Evolutionary conservation across 140 eudicot species (phyloP).

Genomic region (Stevia rebaudiana): DNA sequence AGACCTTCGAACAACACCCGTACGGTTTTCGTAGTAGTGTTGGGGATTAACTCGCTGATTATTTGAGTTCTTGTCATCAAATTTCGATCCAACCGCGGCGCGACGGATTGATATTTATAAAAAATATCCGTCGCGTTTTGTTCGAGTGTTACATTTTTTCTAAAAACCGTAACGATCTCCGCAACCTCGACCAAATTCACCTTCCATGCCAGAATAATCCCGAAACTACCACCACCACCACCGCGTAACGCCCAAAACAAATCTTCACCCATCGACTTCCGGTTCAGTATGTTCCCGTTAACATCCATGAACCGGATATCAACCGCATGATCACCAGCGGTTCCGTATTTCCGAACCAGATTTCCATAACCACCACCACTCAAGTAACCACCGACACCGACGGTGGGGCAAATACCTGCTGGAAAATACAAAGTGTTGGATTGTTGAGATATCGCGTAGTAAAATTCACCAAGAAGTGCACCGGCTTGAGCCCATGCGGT

Average conservation of each 20-base stretch:
- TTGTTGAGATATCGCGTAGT: conserved; percentile 10
- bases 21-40: conserved; percentile 12
- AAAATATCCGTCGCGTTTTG: conserved; percentile 6
- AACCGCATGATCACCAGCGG: conserved; percentile 21
- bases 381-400: conserved; percentile 21
- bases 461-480: conserved; percentile 11
- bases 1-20: background rate
- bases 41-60: background rate
- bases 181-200: conserved; percentile 16
- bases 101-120: conserved; percentile 16
- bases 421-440: conserved; percentile 15
- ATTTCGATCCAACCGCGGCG: conserved; percentile 1
- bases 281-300: conserved; percentile 8
- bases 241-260: conserved; percentile 31
- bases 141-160: conserved; percentile 1
- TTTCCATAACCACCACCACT: conserved; percentile 30
- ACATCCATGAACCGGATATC: conserved; percentile 25
- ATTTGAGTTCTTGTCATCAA: background rate
- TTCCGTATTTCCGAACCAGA: conserved; percentile 23
- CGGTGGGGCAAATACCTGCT: conserved; percentile 22
- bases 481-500: conserved; percentile 16
- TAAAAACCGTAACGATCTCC: background rate
- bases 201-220: conserved; percentile 24
- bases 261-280: conserved; percentile 28
- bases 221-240: conserved; percentile 25